Percentiles rank a stretch among this genome's conserved stretches.
phyloP scores from a whole-genome alignment of 495 filamentous ascomycete genomes.

The Echria macrotheca region DNA sequence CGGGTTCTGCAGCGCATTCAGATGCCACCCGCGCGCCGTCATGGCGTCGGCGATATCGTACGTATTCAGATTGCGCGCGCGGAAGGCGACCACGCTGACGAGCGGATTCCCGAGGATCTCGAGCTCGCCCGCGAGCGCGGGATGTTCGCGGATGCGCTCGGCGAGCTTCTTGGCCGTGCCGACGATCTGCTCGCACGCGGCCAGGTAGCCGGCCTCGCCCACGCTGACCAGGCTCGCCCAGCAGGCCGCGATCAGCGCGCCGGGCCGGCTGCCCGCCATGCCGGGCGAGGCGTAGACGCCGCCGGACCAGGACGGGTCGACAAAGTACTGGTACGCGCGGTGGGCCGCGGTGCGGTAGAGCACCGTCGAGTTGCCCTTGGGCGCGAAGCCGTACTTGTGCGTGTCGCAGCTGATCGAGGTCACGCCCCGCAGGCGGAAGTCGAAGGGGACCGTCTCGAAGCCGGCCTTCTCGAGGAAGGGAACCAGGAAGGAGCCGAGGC shows the following conservation, averaged over 20 bases:
- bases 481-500: slow-evolving; percentile 89
- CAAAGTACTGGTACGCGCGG: slow-evolving; percentile 88
- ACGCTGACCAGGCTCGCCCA: slow-evolving; percentile 87
- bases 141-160: slow-evolving; percentile 60
- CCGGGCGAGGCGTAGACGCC: slow-evolving; percentile 92
- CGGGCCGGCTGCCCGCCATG: slow-evolving; percentile 85
- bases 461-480: slow-evolving; percentile 88
- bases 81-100: slow-evolving; percentile 86
- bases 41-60: slow-evolving; percentile 88
- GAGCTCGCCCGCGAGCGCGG: slow-evolving; percentile 63
- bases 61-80: slow-evolving; percentile 67
- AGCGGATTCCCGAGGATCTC: slow-evolving; percentile 78
- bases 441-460: slow-evolving; percentile 79
- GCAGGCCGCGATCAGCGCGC: slow-evolving; percentile 88
- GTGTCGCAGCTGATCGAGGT: slow-evolving; percentile 95
- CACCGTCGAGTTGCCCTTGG: slow-evolving; percentile 89
- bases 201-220: slow-evolving; percentile 85
- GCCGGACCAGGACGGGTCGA: slow-evolving; percentile 90
- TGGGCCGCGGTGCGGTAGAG: slow-evolving; percentile 79
- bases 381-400: slow-evolving; percentile 98
- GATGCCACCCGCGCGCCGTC: slow-evolving; percentile 80
- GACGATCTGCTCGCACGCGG: slow-evolving; percentile 79
- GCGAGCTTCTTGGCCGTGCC: slow-evolving; percentile 82
- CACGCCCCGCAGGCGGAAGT: slow-evolving; percentile 90
- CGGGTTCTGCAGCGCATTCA: slow-evolving; percentile 88